phyloP scores from a whole-genome alignment of 331 rosid genomes.

The Quercus lobata region DNA sequence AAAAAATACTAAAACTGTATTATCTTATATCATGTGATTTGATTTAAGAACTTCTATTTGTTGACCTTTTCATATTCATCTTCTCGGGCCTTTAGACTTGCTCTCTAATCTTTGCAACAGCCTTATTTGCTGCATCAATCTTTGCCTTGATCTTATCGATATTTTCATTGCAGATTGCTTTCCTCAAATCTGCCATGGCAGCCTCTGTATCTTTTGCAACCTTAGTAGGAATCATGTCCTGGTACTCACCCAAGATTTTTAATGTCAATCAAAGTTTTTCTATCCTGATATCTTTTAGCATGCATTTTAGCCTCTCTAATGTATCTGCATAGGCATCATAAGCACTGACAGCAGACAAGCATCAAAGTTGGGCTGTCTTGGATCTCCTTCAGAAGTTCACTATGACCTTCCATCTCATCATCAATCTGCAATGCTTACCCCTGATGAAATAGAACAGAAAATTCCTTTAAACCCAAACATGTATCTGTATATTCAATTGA shows the following conservation, averaged over 20 bases:
- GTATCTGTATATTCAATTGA: constrained; percentile 13
- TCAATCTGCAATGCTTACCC: constrained; percentile 88
- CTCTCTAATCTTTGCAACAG: constrained; percentile 59
- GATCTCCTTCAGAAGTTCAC: constrained; percentile 82
- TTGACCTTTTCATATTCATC: constrained; percentile 74
- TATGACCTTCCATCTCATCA: constrained; percentile 87
- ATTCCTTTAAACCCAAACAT: constrained; percentile 41
- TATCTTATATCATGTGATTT: no score
- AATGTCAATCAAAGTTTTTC: constrained; percentile 72
- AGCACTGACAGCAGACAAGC: no score
- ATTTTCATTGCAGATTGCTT: constrained; percentile 37
- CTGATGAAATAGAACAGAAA: constrained; percentile 39
- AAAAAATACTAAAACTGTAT: no score
- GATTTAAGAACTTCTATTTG: no score
- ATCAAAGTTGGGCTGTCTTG: constrained; percentile 64
- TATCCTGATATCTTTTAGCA: constrained; percentile 79
- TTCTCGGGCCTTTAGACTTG: constrained; percentile 53
- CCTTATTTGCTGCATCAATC: constrained; percentile 56
- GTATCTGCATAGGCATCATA: no score
- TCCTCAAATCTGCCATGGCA: constrained; percentile 50
- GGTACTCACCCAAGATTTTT: constrained; percentile 58
- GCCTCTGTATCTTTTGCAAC: constrained; percentile 54
- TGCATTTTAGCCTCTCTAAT: constrained; percentile 74
- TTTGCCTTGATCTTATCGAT: constrained; percentile 52
- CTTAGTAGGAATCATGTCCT: constrained; percentile 58